phyloP scores from a whole-genome alignment of 2,329 filamentous ascomycete genomes.

The Colletotrichum eremochloae region DNA sequence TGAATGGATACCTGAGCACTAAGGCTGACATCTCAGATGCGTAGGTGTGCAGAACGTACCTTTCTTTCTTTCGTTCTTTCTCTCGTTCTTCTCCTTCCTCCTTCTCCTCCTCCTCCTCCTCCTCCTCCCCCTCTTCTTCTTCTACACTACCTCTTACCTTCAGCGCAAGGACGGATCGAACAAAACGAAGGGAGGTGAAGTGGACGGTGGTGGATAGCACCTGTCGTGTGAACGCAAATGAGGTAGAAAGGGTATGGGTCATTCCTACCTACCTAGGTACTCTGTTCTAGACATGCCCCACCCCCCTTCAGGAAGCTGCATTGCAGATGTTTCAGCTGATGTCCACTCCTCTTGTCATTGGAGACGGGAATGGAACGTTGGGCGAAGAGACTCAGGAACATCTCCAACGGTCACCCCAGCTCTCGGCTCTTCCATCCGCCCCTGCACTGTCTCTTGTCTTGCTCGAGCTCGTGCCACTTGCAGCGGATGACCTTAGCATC shows the following conservation, averaged over 20 bases:
- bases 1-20: not conserved
- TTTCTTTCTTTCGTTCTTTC: not conserved
- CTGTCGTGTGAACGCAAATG: not conserved
- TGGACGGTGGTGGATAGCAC: not conserved
- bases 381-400: constrained; percentile 37
- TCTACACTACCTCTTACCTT: too few relatives aligned
- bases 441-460: constrained; percentile 13
- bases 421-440: constrained; percentile 9
- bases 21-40: not conserved
- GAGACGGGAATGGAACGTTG: constrained; percentile 41
- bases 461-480: constrained; percentile 11
- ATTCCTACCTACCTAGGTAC: too few relatives aligned
- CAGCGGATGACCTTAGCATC: constrained; percentile 35
- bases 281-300: not conserved
- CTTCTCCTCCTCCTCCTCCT: too few relatives aligned
- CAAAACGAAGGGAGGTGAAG: not conserved
- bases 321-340: constrained; percentile 43
- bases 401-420: constrained; percentile 38
- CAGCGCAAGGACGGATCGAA: not conserved
- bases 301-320: constrained; percentile 27
- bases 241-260: constrained; percentile 4
- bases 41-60: not conserved
- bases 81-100: too few relatives aligned
- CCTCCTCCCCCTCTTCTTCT: too few relatives aligned
- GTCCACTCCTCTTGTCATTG: constrained; percentile 41